Conservation (phyloP, 2,329 filamentous ascomycete genomes). For the Pseudocercospora pini-densiflorae region DNA sequence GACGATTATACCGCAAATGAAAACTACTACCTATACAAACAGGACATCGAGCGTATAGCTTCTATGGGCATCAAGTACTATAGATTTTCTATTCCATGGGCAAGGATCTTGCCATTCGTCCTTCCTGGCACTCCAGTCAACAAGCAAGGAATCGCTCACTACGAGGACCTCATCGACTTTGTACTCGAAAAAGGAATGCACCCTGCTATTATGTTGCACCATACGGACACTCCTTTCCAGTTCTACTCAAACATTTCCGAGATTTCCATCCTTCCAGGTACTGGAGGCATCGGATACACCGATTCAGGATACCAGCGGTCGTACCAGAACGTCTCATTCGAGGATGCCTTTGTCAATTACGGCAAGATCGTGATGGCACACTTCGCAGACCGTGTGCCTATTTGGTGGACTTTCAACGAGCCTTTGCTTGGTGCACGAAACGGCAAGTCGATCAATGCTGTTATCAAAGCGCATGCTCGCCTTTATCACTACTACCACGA, state of each 20-base stretch:
- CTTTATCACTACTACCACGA: conserved; percentile 55
- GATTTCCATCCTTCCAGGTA: neutral
- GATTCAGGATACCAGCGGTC: neutral
- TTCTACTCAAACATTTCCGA: conserved; percentile 17
- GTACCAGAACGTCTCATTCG: conserved; percentile 12
- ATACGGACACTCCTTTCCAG: conserved; percentile 44
- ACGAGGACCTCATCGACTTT: conserved; percentile 51
- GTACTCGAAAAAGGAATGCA: conserved; percentile 48
- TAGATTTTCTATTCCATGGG: conserved; percentile 55
- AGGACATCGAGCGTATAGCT: conserved; percentile 44
- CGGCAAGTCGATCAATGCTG: conserved; percentile 19
- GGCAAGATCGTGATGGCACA: conserved; percentile 44
- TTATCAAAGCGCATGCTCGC: conserved; percentile 29
- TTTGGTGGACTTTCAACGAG: conserved; percentile 47
- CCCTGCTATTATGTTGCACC: conserved; percentile 51
- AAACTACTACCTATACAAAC: conserved; percentile 55
- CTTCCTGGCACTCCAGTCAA: conserved; percentile 49
- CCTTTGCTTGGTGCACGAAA: conserved; percentile 31
- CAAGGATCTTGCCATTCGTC: conserved; percentile 54
- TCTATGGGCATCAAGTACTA: conserved; percentile 43
- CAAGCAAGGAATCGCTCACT: conserved; percentile 51
- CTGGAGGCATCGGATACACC: conserved; percentile 21
- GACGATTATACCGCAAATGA: conserved; percentile 47
- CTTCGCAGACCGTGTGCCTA: conserved; percentile 44
- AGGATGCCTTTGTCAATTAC: conserved; percentile 46